Evolutionary conservation across 805 yeast species (phyloP), one percentile per base, ranked within the genome.

Genomic region (Ogataea degrootiae): DNA sequence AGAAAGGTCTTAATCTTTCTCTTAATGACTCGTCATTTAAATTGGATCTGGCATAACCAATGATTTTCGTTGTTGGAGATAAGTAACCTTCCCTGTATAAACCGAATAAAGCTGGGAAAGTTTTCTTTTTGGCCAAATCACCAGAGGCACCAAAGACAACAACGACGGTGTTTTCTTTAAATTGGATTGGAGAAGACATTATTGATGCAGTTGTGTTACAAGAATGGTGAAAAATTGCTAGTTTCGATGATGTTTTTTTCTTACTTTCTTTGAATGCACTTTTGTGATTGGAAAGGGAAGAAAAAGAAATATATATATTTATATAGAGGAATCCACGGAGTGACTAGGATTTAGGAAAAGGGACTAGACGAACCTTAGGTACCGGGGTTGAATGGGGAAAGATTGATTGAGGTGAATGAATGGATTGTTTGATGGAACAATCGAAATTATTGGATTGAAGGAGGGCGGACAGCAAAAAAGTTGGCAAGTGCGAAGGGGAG

Each of bases 101-200:
- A 11, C 94, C 95, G 59, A 85, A 86, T 19, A 87, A 69, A 4
- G 94, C 92, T 9, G 95, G 95, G 70, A 87, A 89, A 2, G 97
- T 91, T 72, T 91, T 91, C 82, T 91, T 91, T 73, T 88, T 89
- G 47, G 97, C 96, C 55, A 91, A 74, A 67, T 91, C 97, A 44
- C 97, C 97, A 21, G 96, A 87, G 39, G 97, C 97, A 45, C 97
- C 97, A 59, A 90, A 86, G 31, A 91, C 96, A 26, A 84, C 87
- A 59, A 91, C 75, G 39, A 80, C 74, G 8, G 87, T 82, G 68
- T 85, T 71, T 53, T 84, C 79, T 50, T 78, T 82, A 66, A 85
- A 86, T 49, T 74, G 59, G 43, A 61, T 56, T 11, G 60, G 51
- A 42, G 47, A 33, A 34, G 59, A 52, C 57, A 56, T 58, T 19